These are phyloP conservation scores for Suillus hirtellus DNA, from an alignment of 768 basidiomycete species.

Conservation along the genomic window DNA sequence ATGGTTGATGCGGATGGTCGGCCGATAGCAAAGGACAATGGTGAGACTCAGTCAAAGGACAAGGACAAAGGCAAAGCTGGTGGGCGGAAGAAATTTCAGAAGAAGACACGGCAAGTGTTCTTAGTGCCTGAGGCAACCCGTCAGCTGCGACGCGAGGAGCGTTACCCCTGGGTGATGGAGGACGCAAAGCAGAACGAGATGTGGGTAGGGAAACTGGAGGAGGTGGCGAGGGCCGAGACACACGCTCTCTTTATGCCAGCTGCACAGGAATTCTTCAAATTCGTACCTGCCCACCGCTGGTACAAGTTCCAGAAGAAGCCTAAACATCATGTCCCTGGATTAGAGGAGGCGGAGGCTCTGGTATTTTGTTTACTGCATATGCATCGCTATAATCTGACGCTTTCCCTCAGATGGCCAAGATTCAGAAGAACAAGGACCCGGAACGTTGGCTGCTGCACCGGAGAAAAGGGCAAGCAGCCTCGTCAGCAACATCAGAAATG, in stretches of 20 bases:
- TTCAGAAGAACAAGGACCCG: conserved; percentile 75
- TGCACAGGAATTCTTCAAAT: conserved; percentile 79
- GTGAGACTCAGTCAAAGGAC: conserved; percentile 32
- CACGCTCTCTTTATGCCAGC: conserved; percentile 86
- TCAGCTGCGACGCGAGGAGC: conserved; percentile 80
- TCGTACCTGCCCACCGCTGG: conserved; percentile 86
- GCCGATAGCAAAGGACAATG: conserved; percentile 52
- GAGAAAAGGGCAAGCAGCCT: conserved; percentile 58
- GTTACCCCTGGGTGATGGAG: conserved; percentile 92
- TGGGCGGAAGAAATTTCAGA: conserved; percentile 75
- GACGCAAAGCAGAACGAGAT: conserved; percentile 68
- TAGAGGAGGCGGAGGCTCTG: conserved; percentile 66
- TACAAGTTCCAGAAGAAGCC: conserved; percentile 91
- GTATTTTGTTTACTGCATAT: conserved; percentile 40
- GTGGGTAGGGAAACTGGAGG: conserved; percentile 85
- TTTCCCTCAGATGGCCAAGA: conserved; percentile 35
- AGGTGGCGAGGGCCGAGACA: conserved; percentile 66
- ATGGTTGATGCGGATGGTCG: conserved; percentile 82
- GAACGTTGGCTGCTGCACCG: conserved; percentile 68
- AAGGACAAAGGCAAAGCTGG: conserved; percentile 39
- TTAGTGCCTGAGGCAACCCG: conserved; percentile 75
- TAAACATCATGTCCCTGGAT: conserved; percentile 67
- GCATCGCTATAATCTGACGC: not conserved
- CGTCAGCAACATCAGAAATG: conserved; percentile 63
- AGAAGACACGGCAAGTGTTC: conserved; percentile 83